Percentiles rank a stretch among this genome's conserved stretches.
phyloP scores from a whole-genome alignment of 495 filamentous ascomycete genomes.

The Daldinia loculata region DNA sequence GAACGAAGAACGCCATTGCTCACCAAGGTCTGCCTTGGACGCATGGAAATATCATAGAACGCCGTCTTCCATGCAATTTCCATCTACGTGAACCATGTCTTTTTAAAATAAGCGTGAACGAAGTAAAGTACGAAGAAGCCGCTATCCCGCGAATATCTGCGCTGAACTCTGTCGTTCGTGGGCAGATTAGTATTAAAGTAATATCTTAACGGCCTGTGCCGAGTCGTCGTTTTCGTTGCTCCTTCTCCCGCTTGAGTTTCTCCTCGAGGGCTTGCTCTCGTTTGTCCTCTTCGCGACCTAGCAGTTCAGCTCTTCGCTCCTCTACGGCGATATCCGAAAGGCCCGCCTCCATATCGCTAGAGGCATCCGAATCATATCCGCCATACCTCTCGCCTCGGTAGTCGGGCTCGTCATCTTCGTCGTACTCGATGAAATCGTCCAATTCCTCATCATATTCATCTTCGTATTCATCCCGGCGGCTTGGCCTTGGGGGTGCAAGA shows the following conservation, averaged over 20 bases:
- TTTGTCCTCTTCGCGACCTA: constrained; percentile 62
- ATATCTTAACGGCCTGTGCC: constrained; percentile 30
- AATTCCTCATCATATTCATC: constrained; percentile 63
- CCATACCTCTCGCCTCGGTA: constrained; percentile 49
- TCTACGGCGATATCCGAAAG: constrained; percentile 67
- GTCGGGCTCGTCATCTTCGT: constrained; percentile 62
- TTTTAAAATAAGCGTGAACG: constrained; percentile 8
- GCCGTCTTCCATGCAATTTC: constrained; percentile 42
- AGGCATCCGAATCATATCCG: constrained; percentile 56
- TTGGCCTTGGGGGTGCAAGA: constrained; percentile 40
- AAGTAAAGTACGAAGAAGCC: not conserved
- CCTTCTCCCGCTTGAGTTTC: constrained; percentile 56
- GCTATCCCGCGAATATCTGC: constrained; percentile 1
- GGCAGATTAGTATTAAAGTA: constrained; percentile 2
- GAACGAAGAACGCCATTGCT: constrained; percentile 34
- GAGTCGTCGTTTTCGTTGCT: constrained; percentile 51
- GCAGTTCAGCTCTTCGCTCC: constrained; percentile 58
- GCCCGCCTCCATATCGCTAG: constrained; percentile 71
- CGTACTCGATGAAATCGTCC: constrained; percentile 63
- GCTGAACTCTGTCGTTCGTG: not conserved
- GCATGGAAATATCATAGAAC: constrained; percentile 22
- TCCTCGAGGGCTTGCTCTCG: constrained; percentile 57
- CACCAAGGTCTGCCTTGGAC: constrained; percentile 13
- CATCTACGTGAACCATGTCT: constrained; percentile 35
- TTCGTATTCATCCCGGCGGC: constrained; percentile 57